Evolutionary conservation across 2,329 filamentous ascomycete genomes (phyloP).

Genomic region (Paecilomyces niveus): DNA sequence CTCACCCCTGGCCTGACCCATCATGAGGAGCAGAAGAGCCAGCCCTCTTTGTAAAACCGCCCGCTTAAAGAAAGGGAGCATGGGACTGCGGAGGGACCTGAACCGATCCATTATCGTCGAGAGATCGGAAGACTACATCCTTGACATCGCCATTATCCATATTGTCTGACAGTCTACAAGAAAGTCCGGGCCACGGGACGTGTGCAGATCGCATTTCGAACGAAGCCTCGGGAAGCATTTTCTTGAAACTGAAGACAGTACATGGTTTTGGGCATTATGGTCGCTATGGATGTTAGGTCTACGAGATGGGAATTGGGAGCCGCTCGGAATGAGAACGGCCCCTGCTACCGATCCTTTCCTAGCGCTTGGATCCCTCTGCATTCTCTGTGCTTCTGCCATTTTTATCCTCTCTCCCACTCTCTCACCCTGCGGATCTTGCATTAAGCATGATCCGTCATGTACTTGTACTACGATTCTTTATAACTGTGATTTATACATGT

Average conservation of each 20-base stretch:
- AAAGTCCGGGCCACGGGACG: background rate
- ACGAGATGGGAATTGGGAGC: background rate
- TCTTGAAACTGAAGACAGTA: background rate
- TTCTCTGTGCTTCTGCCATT: background rate
- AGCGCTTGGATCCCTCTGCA: background rate
- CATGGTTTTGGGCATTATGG: background rate
- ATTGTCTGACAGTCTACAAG: background rate
- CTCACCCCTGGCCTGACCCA: slow-evolving; percentile 31
- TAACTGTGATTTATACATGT: slow-evolving; percentile 1
- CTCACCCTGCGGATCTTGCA: background rate
- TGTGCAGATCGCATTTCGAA: background rate
- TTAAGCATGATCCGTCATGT: background rate
- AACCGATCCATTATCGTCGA: background rate
- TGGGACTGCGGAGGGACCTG: background rate
- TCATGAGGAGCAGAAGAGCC: slow-evolving; percentile 18
- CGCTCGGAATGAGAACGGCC: too few species aligned
- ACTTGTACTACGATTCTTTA: slow-evolving; percentile 1
- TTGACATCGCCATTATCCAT: background rate
- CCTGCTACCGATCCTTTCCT: too few species aligned
- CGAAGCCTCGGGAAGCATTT: background rate
- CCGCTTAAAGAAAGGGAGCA: background rate
- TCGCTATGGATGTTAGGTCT: background rate
- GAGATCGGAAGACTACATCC: background rate
- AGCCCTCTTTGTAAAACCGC: slow-evolving; percentile 29
- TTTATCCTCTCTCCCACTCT: background rate